phyloP scores from a whole-genome alignment of 2,329 filamentous ascomycete species.

The Alternaria brassicicola region DNA sequence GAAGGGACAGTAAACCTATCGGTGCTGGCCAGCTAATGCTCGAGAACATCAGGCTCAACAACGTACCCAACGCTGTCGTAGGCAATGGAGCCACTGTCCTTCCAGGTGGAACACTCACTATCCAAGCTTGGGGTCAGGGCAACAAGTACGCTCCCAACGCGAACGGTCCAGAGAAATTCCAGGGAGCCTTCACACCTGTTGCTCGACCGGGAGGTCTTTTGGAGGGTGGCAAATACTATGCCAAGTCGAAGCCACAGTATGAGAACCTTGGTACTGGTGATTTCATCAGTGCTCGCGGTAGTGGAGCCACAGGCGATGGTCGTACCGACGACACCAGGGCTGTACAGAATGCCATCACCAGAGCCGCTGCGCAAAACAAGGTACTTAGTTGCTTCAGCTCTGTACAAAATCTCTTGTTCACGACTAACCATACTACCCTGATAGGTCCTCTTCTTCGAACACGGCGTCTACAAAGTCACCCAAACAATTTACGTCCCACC shows the following conservation, averaged over 20 bases:
- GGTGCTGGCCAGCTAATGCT: slow-evolving; percentile 60
- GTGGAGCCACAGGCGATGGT: slow-evolving; percentile 76
- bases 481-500: slow-evolving; percentile 66
- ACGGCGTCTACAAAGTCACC: slow-evolving; percentile 63
- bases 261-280: slow-evolving; percentile 60
- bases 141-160: slow-evolving; percentile 48
- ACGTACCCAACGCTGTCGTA: slow-evolving; percentile 43
- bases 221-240: slow-evolving; percentile 56
- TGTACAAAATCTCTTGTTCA: not conserved
- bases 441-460: slow-evolving; percentile 62
- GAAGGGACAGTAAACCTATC: slow-evolving; percentile 46
- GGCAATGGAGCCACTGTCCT: slow-evolving; percentile 39
- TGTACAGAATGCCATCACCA: slow-evolving; percentile 76
- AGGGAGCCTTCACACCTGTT: slow-evolving; percentile 55
- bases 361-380: slow-evolving; percentile 60
- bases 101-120: slow-evolving; percentile 42
- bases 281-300: slow-evolving; percentile 62
- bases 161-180: slow-evolving; percentile 53
- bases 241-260: slow-evolving; percentile 59
- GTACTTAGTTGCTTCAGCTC: not conserved
- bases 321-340: slow-evolving; percentile 80
- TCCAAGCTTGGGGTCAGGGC: slow-evolving; percentile 46
- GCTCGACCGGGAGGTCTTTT: slow-evolving; percentile 57
- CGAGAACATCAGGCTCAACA: slow-evolving; percentile 58
- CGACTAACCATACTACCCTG: not conserved